Evolutionary conservation across 768 basidiomycete genomes (phyloP).

Genomic region (Mrakia gelida): DNA sequence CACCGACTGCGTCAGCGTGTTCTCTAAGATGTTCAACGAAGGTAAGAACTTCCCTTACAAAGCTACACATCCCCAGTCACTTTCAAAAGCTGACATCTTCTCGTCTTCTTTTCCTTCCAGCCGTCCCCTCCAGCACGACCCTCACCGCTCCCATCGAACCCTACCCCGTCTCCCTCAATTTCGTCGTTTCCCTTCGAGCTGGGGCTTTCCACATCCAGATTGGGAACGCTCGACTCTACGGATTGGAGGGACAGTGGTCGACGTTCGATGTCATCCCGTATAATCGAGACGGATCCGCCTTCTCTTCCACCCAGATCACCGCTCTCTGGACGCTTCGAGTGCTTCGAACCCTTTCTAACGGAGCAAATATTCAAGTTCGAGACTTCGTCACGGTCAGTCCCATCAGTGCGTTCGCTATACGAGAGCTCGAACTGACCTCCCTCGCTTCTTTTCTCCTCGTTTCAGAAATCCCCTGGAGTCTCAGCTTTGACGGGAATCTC

Average conservation of each 20-base stretch:
- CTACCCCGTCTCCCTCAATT: background rate
- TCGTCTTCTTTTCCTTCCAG: background rate
- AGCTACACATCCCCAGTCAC: no score
- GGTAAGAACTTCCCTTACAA: background rate
- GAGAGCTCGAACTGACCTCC: no score
- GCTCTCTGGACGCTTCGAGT: background rate
- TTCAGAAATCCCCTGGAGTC: background rate
- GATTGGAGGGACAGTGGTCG: background rate
- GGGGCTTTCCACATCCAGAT: background rate
- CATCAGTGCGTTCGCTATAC: background rate
- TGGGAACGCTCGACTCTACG: conserved; percentile 2
- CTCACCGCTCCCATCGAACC: background rate
- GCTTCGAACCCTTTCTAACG: conserved; percentile 12
- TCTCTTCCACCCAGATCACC: background rate
- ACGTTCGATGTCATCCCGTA: background rate
- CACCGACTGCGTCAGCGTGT: conserved; percentile 14
- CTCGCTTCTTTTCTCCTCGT: background rate
- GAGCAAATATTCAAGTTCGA: background rate
- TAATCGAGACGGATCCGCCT: background rate
- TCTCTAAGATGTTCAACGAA: conserved; percentile 4
- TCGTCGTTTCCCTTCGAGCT: background rate
- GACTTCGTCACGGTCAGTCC: conserved; percentile 7
- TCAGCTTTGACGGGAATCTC: background rate
- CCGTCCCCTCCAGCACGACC: background rate
- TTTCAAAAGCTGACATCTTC: background rate